Evolutionary conservation across 805 yeast species (phyloP).

Genomic region (Metschnikowia baotianmanensis): DNA sequence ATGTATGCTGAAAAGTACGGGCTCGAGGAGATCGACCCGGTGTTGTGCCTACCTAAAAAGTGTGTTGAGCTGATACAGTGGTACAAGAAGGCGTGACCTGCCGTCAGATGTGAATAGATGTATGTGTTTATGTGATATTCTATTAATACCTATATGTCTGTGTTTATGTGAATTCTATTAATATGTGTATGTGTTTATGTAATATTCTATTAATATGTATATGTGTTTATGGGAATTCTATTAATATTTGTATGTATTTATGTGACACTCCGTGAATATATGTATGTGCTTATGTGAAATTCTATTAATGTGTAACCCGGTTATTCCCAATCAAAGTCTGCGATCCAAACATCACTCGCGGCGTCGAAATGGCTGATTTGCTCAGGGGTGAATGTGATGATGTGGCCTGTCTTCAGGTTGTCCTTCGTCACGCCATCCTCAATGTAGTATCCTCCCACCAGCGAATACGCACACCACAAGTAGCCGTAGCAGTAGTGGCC

Average conservation of each 20-base stretch:
- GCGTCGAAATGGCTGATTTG: conserved; percentile 33
- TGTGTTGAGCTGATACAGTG: conserved; percentile 33
- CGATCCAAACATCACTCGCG: conserved; percentile 34
- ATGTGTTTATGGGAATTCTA: too few species aligned
- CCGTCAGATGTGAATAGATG: too few species aligned
- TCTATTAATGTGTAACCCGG: not conserved
- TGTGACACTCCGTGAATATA: too few species aligned
- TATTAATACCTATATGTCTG: not conserved
- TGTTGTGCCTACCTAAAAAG: conserved; percentile 75
- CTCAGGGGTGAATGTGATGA: conserved; percentile 38
- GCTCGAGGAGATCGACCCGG: conserved; percentile 72
- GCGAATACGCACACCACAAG: conserved; percentile 60
- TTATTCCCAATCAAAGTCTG: conserved; percentile 2
- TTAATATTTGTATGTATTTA: too few species aligned
- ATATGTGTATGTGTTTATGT: too few species aligned
- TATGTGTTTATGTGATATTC: not conserved
- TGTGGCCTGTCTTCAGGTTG: conserved; percentile 41
- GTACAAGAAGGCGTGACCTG: conserved; percentile 3
- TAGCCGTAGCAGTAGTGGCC: conserved; percentile 49
- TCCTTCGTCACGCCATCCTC: conserved; percentile 21
- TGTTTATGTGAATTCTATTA: too few species aligned
- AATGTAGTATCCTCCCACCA: conserved; percentile 46
- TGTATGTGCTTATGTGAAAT: too few species aligned
- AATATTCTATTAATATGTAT: not conserved
- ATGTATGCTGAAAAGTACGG: conserved; percentile 54